Evolutionary conservation across 192 early-diverging fungal genomes (phyloP).

Genomic region (Neocallimastix lanati): DNA sequence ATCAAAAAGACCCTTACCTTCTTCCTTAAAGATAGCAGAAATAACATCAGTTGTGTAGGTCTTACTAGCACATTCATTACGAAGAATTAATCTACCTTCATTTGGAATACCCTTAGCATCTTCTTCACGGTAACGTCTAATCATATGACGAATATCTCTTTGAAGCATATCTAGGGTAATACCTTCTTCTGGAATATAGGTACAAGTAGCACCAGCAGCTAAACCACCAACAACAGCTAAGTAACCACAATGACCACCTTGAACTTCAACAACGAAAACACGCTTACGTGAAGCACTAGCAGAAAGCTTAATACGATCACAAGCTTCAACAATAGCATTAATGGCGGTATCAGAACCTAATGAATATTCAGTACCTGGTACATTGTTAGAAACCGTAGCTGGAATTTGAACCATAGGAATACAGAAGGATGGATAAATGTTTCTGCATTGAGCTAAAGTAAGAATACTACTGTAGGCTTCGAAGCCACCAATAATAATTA

Average conservation of each 20-base stretch:
- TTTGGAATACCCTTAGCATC: constrained; percentile 10
- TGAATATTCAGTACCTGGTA: constrained; percentile 88
- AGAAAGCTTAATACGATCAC: constrained; percentile 82
- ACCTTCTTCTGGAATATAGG: constrained; percentile 88
- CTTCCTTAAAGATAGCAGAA: constrained; percentile 64
- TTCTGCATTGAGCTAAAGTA: constrained; percentile 47
- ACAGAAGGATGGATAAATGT: constrained; percentile 73
- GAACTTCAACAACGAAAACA: constrained; percentile 93
- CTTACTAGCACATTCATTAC: constrained; percentile 51
- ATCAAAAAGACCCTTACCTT: constrained; percentile 75
- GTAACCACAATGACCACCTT: constrained; percentile 84
- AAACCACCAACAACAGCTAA: constrained; percentile 75
- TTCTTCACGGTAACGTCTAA: constrained; percentile 58
- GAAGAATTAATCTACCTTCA: constrained; percentile 77
- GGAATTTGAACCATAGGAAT: constrained; percentile 87
- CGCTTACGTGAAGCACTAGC: constrained; percentile 76
- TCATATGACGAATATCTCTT: constrained; percentile 65
- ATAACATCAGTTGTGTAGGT: constrained; percentile 85
- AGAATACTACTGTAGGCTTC: constrained; percentile 73
- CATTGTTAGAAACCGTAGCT: constrained; percentile 93
- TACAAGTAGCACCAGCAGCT: constrained; percentile 65
- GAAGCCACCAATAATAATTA: constrained; percentile 90
- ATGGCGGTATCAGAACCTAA: constrained; percentile 83
- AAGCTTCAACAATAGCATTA: constrained; percentile 78
- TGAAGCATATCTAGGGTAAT: constrained; percentile 62